These are phyloP conservation scores for Penium margaritaceum DNA, from an alignment of 139 green algal species.

Conservation along the genomic window DNA sequence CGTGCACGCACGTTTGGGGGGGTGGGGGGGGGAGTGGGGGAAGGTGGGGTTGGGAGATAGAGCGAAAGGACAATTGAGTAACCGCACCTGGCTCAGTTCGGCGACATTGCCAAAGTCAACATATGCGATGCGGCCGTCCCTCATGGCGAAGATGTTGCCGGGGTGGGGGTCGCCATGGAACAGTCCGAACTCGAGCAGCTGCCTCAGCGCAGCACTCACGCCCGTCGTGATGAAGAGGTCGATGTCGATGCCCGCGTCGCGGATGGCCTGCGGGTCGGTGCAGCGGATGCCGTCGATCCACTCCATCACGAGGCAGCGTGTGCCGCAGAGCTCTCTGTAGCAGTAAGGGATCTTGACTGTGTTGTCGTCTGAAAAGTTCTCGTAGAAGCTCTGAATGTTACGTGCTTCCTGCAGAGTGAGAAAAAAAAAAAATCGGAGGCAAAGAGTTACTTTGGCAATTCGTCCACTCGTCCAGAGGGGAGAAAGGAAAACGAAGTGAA, in stretches of 20 bases:
- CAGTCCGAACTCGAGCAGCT: conserved; percentile 97
- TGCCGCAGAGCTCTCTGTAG: conserved; percentile 67
- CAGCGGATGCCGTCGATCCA: conserved; percentile 97
- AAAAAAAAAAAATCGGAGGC: too few species aligned
- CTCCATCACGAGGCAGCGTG: conserved; percentile 87
- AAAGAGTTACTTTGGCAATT: too few species aligned
- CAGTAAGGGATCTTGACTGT: conserved; percentile 96
- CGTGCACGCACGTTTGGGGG: too few species aligned
- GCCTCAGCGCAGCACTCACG: conserved; percentile 82
- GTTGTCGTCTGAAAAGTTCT: conserved; percentile 82
- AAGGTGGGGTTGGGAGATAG: too few species aligned
- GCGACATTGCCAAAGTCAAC: conserved; percentile 99
- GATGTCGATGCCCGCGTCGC: conserved; percentile 65
- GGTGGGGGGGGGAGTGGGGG: too few species aligned
- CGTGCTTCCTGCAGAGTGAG: too few species aligned
- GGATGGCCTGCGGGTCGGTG: conserved; percentile 65
- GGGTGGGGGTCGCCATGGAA: conserved; percentile 96
- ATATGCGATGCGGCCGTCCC: conserved; percentile 95
- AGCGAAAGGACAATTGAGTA: too few species aligned
- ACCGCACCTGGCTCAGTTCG: conserved; percentile 68
- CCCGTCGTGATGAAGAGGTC: conserved; percentile 81
- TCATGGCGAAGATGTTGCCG: conserved; percentile 92
- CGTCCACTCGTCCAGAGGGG: too few species aligned
- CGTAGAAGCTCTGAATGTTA: conserved; percentile 89
- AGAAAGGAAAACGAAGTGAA: not conserved